Evolutionary conservation across 2,329 filamentous ascomycete species (phyloP), one percentile per base, ranked within the genome.

Genomic region (Penicillium paneum): DNA sequence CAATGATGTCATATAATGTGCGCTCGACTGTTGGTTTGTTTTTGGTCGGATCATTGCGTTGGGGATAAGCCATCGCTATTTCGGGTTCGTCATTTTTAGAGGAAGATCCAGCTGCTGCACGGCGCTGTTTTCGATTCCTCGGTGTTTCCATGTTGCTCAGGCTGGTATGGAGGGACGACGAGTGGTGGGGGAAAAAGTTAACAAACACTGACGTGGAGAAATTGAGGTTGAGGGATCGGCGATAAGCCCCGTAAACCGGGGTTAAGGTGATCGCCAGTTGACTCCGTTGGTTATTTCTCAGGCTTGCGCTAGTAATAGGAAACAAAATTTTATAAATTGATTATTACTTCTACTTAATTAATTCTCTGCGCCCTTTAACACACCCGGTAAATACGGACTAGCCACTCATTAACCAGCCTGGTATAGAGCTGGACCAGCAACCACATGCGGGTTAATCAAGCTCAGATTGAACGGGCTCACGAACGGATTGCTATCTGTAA

Each of bases 381-480:
- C n/a, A 17, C 29, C 15, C 17, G 13, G 13, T 26, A 15, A 41
- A 19, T 28, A 47, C 19, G 2, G 3, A 6, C 3, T 17, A 10
- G 13, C 13, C 7, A 17, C 17, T 4, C 31, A 47, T 19, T 80
- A 94, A 61, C 90, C 90, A 64, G 89, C 85, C 74, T 91, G 87
- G 71, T 92, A 94, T 35, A 94, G 68, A 49, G 83, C 87, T 50
- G 91, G 78, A 28, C 77, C 77, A 21, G 90, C 89, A 52, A 84
- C 83, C 34, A 94, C 86, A 64, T 91, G 88, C 0, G 88, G 84
- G 60, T 94, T 93, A 19, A 93, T 78, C 78, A 83, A 79, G 24
- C 78, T 82, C 55, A 93, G 55, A 67, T 94, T 94, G 72, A 90
- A 93, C 0, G 89, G 87, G 8, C 89, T 92, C 3, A 92, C 79